A percentile compares a stretch with the other conserved stretches of the same genome.
Evolutionary conservation across 805 yeast genomes (phyloP).

Genomic region (Ogataea degrootiae): DNA sequence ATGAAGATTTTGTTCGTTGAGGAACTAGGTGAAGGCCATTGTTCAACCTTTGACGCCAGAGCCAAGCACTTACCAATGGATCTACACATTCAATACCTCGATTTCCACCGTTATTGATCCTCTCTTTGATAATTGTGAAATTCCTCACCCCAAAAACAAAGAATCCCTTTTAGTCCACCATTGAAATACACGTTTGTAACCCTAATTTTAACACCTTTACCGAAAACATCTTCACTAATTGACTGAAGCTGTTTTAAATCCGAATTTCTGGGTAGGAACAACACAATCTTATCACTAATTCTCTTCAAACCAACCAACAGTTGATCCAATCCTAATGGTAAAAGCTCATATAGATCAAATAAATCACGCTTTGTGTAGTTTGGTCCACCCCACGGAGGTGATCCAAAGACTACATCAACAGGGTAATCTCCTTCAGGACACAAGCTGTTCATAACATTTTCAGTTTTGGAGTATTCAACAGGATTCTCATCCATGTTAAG

Average conservation of each 20-base stretch:
- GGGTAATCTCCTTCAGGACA: conserved; percentile 5
- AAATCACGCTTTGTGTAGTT: conserved; percentile 38
- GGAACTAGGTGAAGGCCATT: too few relatives aligned
- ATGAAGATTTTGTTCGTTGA: too few relatives aligned
- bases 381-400: conserved; percentile 92
- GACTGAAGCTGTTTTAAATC: conserved; percentile 46
- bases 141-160: conserved; percentile 56
- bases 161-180: conserved; percentile 47
- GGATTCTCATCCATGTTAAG: conserved; percentile 2
- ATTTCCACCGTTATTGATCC: not conserved
- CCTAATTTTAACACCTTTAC: conserved; percentile 39
- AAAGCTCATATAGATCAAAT: conserved; percentile 43
- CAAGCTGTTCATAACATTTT: conserved; percentile 5
- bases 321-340: conserved; percentile 45
- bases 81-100: too few relatives aligned
- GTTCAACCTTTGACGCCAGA: too few relatives aligned
- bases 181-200: conserved; percentile 38
- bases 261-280: conserved; percentile 62
- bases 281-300: conserved; percentile 44
- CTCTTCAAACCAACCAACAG: conserved; percentile 39
- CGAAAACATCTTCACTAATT: conserved; percentile 43
- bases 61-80: too few relatives aligned
- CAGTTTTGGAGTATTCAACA: conserved; percentile 8
- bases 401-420: conserved; percentile 57
- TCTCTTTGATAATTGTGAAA: conserved; percentile 26